Base-by-base conservation (phyloP, 768 basidiomycete species). In the Xerocomellus dryophilus region DNA sequence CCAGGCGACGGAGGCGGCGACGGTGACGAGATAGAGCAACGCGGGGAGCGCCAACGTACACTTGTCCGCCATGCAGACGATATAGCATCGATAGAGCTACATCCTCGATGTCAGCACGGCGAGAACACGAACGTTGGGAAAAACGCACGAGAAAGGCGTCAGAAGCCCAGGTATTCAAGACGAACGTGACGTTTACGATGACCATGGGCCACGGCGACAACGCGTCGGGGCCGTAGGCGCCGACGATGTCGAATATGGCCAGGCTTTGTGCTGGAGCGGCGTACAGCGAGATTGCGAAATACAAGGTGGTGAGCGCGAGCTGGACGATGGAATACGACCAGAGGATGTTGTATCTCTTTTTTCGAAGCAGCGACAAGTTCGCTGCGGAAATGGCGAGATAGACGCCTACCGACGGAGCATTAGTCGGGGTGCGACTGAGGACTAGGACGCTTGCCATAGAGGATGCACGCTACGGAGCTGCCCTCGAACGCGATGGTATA, bases 401-500 rank as follows among this genome's bases (percentile, higher is more conserved):
- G 21, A 54, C 21, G 32, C 64, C 64, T 65, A 2, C 1, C 11
- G 9, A n/a, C 6, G 17, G 15, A 1, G 27, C 5, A 39, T 47
- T 7, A 50, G 39, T 7, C 4, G 7, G 12, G 29, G 11, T 10
- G 8, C 8, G 9, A n/a, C 0, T 3, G 31, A 31, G 23, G 29
- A n/a, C 0, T 9, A 27, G 20, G 8, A 38, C 25, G 20, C 21
- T 38, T 51, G 46, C 64, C 64, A 55, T 36, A 66, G 32, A 65
- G 60, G 7, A 66, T 46, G 2, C 57, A 57, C 9, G 59, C 62
- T 2, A 66, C 20, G 12, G 59, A 58, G 35, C 43, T 54, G 41
- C 64, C 64, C 43, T 64, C 59, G 36, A 66, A 54, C 5, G 59
- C 62, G 5, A 66, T 59, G 38, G 57, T 65, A 29, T 66, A 66